phyloP scores from a whole-genome alignment of 441 rosid species.

The California macrophylla region DNA sequence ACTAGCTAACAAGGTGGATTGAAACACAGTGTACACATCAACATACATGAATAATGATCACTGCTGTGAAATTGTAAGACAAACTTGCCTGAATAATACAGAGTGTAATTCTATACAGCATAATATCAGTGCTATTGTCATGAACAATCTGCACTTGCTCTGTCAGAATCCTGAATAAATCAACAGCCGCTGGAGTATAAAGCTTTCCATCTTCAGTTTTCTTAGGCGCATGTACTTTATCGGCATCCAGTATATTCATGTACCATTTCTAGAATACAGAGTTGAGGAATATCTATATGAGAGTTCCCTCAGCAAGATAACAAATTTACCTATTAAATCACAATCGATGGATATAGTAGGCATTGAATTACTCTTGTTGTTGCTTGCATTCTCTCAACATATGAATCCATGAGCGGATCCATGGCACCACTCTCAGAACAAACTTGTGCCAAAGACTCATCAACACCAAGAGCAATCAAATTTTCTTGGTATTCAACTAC shows the following conservation, averaged over 20 bases:
- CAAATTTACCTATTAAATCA: not conserved
- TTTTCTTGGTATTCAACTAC: slow-evolving; percentile 96
- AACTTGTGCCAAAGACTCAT: slow-evolving; percentile 94
- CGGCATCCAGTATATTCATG: slow-evolving; percentile 85
- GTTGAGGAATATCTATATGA: slow-evolving; percentile 12
- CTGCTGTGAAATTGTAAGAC: slow-evolving; percentile 14
- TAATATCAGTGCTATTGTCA: slow-evolving; percentile 90
- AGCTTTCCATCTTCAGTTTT: slow-evolving; percentile 95
- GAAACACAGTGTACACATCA: not conserved
- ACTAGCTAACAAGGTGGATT: slow-evolving; percentile 1
- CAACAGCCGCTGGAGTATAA: slow-evolving; percentile 98
- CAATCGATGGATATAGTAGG: not conserved
- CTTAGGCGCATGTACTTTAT: slow-evolving; percentile 92
- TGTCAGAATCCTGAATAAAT: slow-evolving; percentile 91
- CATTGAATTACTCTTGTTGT: slow-evolving; percentile 67
- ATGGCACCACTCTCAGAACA: slow-evolving; percentile 98
- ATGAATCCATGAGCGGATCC: slow-evolving; percentile 98
- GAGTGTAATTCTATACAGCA: slow-evolving; percentile 91
- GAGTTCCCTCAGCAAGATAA: slow-evolving; percentile 10
- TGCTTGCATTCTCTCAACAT: slow-evolving; percentile 98
- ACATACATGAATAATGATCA: not conserved
- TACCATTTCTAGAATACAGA: slow-evolving; percentile 77
- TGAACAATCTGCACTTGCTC: slow-evolving; percentile 98
- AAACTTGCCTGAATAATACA: slow-evolving; percentile 83
- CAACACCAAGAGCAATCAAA: slow-evolving; percentile 94